phyloP scores from a whole-genome alignment of 1,284 basidiomycete genomes.

The Tilletia horrida region DNA sequence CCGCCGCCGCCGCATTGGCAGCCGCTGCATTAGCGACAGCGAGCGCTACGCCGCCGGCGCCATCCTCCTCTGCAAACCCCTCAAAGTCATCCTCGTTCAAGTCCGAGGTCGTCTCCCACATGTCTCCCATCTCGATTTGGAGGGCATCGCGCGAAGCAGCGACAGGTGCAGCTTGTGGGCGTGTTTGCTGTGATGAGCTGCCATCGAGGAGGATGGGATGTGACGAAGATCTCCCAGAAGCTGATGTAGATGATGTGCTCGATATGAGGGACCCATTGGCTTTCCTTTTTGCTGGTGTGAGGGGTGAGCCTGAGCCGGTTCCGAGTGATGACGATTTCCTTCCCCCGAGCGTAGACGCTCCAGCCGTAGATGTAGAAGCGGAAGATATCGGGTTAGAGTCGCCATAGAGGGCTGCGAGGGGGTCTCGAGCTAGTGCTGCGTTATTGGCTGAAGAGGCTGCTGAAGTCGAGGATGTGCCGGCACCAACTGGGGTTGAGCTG shows the following conservation, averaged over 20 bases:
- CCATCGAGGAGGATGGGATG: neutral
- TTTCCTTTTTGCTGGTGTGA: conserved; percentile 9
- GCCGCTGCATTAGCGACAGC: no score
- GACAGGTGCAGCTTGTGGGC: neutral
- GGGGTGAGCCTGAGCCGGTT: neutral
- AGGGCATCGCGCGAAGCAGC: conserved; percentile 17
- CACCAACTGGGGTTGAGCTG: neutral
- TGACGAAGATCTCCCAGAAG: neutral
- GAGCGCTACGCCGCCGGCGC: conserved; percentile 21
- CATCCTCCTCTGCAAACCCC: conserved; percentile 27
- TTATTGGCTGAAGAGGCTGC: neutral
- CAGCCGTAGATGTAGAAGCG: neutral
- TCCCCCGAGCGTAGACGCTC: neutral
- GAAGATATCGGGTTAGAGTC: neutral
- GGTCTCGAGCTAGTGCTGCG: neutral
- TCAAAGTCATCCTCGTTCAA: conserved; percentile 40
- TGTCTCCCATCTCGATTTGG: conserved; percentile 36
- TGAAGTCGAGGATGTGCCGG: neutral
- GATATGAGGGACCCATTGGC: neutral
- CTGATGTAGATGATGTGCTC: neutral
- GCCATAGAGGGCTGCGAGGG: conserved; percentile 12
- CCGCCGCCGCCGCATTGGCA: no score
- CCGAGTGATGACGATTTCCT: neutral
- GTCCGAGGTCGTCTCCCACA: conserved; percentile 38
- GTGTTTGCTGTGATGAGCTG: neutral